Base-by-base conservation (phyloP, 169 alveolate genomes). In the Hepatocystis sp. region DNA sequence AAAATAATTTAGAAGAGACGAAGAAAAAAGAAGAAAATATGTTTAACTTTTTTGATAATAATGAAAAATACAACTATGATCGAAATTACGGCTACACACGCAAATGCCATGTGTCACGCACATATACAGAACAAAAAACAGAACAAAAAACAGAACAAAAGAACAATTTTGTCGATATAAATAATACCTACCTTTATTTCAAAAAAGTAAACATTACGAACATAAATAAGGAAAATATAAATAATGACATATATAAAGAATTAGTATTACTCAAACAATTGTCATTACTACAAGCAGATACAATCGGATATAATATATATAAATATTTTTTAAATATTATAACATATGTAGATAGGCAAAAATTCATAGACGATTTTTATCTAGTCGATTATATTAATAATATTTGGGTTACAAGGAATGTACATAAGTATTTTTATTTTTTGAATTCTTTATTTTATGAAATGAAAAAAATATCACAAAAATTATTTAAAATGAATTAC, bases 381-480 rank as follows among this genome's bases (percentile, higher is more conserved):
- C 49, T 81, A 53, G 89, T 81, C 1, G 36, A 81, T 13, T 81
- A 47, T 81, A 81, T 81, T 39, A 81, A 81, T 42, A 81, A 81
- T 47, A 46, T 81, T 28, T 81, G 89, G 89, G 11, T 36, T 23
- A 63, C 30, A n/a, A 81, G 63, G 49, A 81, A 81, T 63, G 61
- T 81, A 11, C 89, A 81, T 40, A 81, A 81, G 63, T 81, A 81
- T 81, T 81, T 81, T 34, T 81, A 81, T 81, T 81, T 81, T 32
- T 63, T 81, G 63, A 81, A 81, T 81, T 81, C 84, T 10, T 66
- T 81, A 46, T 81, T 34, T 81, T 51, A 81, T 63, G 49, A 67
- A 47, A 81, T 81, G 89, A 81, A 61, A 49, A 81, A 81, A 64
- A 81, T 81, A 2, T 44, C 89, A 5, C 63, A 81, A 21, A 81